Evolutionary conservation across 805 yeast genomes (phyloP).

Genomic region (Metschnikowia koreensis): DNA sequence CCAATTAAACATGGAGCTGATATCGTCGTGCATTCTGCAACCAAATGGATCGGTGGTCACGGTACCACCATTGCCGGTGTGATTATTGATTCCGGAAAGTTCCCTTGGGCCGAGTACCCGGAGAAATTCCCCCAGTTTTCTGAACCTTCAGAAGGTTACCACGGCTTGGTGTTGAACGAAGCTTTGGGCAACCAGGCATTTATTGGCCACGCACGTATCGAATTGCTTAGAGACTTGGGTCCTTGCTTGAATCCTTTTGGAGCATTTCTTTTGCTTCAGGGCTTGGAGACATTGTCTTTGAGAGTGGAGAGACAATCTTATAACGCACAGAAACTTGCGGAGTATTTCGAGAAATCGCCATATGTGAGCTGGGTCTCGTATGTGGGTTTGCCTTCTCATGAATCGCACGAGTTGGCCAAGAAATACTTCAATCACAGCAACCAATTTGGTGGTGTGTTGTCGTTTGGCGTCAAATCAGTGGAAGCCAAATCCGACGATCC

Average conservation of each 20-base stretch:
- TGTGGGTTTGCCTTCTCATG: slow-evolving; percentile 80
- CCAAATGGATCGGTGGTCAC: slow-evolving; percentile 98
- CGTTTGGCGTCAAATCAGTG: slow-evolving; percentile 81
- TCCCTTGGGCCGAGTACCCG: slow-evolving; percentile 85
- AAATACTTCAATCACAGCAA: slow-evolving; percentile 60
- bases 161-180: slow-evolving; percentile 80
- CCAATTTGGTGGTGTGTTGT: slow-evolving; percentile 80
- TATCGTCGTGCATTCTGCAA: slow-evolving; percentile 89
- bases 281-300: slow-evolving; percentile 89
- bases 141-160: slow-evolving; percentile 90
- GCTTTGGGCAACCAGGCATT: slow-evolving; percentile 79
- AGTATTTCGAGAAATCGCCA: slow-evolving; percentile 66
- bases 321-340: slow-evolving; percentile 79
- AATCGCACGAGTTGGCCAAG: slow-evolving; percentile 76
- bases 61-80: slow-evolving; percentile 95
- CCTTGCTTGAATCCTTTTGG: slow-evolving; percentile 87
- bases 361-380: slow-evolving; percentile 89
- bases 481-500: slow-evolving; percentile 47
- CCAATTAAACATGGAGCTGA: slow-evolving; percentile 92
- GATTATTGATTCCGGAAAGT: slow-evolving; percentile 85
- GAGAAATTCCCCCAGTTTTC: slow-evolving; percentile 90
- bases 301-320: slow-evolving; percentile 90
- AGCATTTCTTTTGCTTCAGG: slow-evolving; percentile 82
- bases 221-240: slow-evolving; percentile 88
- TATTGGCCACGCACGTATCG: slow-evolving; percentile 77